Percentiles rank a stretch among this genome's conserved stretches.
These are phyloP conservation scores for Daldinia grandis DNA, from an alignment of 495 filamentous ascomycete genomes.

Conservation along the genomic window DNA sequence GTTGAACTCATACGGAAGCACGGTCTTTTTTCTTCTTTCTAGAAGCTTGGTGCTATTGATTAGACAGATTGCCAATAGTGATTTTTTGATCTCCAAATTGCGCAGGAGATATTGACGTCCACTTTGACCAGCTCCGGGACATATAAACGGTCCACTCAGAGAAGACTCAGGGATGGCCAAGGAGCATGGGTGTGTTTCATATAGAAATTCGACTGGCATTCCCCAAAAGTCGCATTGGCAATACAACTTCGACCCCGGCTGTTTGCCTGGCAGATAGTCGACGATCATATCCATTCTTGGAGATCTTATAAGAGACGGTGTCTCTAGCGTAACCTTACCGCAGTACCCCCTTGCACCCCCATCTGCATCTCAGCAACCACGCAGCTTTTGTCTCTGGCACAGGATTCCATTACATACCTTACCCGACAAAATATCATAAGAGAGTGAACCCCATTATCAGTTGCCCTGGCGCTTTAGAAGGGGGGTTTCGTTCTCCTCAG, in stretches of 20 bases:
- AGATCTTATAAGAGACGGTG: constrained; percentile 33
- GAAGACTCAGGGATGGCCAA: constrained; percentile 32
- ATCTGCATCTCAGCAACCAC: constrained; percentile 29
- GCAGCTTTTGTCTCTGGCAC: constrained; percentile 3
- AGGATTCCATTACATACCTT: constrained; percentile 28
- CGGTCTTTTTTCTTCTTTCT: constrained; percentile 33
- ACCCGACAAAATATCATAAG: constrained; percentile 20
- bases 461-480: not conserved
- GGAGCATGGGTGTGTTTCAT: constrained; percentile 45
- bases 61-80: constrained; percentile 29
- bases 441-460: constrained; percentile 19
- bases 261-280: constrained; percentile 31
- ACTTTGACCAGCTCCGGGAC: constrained; percentile 35
- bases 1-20: constrained; percentile 13
- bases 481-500: constrained; percentile 1
- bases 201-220: constrained; percentile 42
- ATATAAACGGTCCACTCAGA: constrained; percentile 32
- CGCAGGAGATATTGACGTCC: constrained; percentile 45
- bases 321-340: constrained; percentile 40
- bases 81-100: constrained; percentile 44
- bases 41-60: constrained; percentile 37
- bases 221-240: constrained; percentile 42
- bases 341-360: constrained; percentile 36
- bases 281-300: constrained; percentile 34
- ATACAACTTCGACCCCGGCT: constrained; percentile 36